Evolutionary conservation across 1,284 basidiomycete genomes (phyloP).

Genomic region (Austropuccinia psidii): DNA sequence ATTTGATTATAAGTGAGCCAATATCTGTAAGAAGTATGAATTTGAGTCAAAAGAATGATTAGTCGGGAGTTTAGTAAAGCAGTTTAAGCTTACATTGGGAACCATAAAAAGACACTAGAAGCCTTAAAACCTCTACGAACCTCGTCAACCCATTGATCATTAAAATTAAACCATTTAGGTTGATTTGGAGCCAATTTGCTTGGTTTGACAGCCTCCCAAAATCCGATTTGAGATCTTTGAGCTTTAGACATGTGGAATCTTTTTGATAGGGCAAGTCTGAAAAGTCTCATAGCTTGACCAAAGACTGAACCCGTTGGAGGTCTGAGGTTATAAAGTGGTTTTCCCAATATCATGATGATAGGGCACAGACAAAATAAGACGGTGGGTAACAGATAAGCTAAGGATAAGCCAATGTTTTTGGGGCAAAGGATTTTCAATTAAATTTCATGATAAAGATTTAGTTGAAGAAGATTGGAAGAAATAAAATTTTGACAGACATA

Average conservation of each 20-base stretch:
- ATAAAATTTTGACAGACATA: constrained; percentile 39
- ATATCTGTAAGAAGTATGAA: constrained; percentile 11
- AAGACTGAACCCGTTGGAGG: constrained; percentile 74
- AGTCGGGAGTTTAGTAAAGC: too few relatives aligned
- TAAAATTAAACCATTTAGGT: constrained; percentile 52
- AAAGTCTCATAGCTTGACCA: constrained; percentile 51
- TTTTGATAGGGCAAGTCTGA: constrained; percentile 44
- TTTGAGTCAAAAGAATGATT: background rate
- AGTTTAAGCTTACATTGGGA: constrained; percentile 40
- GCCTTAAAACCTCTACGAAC: constrained; percentile 73
- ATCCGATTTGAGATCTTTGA: constrained; percentile 54
- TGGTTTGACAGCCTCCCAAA: constrained; percentile 74
- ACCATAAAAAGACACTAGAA: constrained; percentile 72
- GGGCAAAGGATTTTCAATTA: too few relatives aligned
- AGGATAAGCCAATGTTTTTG: too few relatives aligned
- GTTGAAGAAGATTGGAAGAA: too few relatives aligned
- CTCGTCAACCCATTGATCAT: constrained; percentile 74
- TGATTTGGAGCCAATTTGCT: constrained; percentile 44
- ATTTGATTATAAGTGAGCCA: constrained; percentile 60
- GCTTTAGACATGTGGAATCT: constrained; percentile 43
- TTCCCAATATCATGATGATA: constrained; percentile 60
- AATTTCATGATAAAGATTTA: too few relatives aligned
- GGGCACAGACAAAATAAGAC: constrained; percentile 53
- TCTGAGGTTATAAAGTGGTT: constrained; percentile 59
- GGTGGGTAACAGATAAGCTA: constrained; percentile 47